Base-by-base conservation (phyloP, 768 basidiomycete species). In the Collybia nuda region DNA sequence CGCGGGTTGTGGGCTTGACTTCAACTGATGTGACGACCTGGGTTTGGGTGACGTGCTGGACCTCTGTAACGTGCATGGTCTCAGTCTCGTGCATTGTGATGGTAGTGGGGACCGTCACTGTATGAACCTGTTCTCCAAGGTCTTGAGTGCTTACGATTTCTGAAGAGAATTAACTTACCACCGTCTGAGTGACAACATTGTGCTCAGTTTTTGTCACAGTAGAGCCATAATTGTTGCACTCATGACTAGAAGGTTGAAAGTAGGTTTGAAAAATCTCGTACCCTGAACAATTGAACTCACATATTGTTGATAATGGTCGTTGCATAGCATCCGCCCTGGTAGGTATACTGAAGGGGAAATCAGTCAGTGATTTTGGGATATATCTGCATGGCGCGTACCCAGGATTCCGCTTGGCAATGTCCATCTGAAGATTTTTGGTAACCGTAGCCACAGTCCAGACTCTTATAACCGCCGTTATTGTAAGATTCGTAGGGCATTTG, bases 401-500 rank as follows among this genome's bases (percentile, higher is more conserved):
- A 88, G 46, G 76, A 75, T 62, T 80, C 63, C 21, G 70, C 57
- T 18, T 66, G 52, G 64, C 87, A 89, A 42, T 70, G 73, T 28
- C 84, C 84, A 62, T 85, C 77, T 8, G 63, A 68, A 48, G 63
- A 66, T 67, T 85, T 86, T 42, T 65, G 58, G 60, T 83, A 84
- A 21, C 86, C 87, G 62, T 90, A 90, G 44, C 87, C 87, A 62
- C 87, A 90, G 55, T 76, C 67, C 64, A 88, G 67, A 63, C 73
- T 77, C 63, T 74, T 72, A 67, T 88, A 90, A 22, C 86, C 87
- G 49, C 85, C 87, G 28, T 61, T 60, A 65, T 69, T 71, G 69
- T 85, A 86, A 26, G 76, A 72, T 11, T 76, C 71, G 63, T 88
- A 88, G 23, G 81, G 79, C 79, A 82, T 82, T 53, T 56, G 55